A percentile compares a stretch with the other conserved stretches of the same genome.
Evolutionary conservation across 192 early-diverging fungal species (phyloP).

Genomic region (Linnemannia hyalina): DNA sequence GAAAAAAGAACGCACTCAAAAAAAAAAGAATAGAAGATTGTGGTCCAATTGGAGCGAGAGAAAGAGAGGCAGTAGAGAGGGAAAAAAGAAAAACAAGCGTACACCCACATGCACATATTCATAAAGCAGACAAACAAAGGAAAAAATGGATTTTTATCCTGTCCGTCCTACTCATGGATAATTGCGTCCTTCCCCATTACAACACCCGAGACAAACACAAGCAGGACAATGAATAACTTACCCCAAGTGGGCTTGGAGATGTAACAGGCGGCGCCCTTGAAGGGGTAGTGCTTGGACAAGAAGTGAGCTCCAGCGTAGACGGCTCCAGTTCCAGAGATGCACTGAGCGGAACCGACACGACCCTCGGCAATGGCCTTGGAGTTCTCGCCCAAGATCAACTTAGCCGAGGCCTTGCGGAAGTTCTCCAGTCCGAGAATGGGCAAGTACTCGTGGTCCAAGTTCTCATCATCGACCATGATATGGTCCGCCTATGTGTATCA

Average conservation of each 20-base stretch:
- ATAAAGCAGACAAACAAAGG: not conserved
- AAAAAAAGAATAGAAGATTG: not conserved
- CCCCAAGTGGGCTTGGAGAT: slow-evolving; percentile 99
- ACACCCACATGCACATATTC: not conserved
- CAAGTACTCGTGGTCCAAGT: slow-evolving; percentile 94
- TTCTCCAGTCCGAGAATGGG: slow-evolving; percentile 85
- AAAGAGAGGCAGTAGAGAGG: not conserved
- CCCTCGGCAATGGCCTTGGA: slow-evolving; percentile 78
- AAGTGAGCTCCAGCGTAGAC: slow-evolving; percentile 88
- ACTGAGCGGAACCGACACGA: slow-evolving; percentile 84
- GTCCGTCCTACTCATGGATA: not conserved
- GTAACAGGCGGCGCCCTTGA: slow-evolving; percentile 74
- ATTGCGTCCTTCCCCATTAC: not conserved
- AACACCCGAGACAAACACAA: not conserved
- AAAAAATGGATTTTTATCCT: slow-evolving; percentile 1
- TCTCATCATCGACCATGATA: slow-evolving; percentile 75
- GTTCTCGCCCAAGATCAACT: slow-evolving; percentile 86
- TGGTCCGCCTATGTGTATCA: slow-evolving; percentile 74
- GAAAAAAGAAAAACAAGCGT: slow-evolving; percentile 1
- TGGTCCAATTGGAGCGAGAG: not conserved
- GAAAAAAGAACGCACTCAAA: not conserved
- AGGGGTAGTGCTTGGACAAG: slow-evolving; percentile 76
- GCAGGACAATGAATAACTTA: slow-evolving; percentile 39
- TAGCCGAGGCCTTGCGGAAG: slow-evolving; percentile 85
- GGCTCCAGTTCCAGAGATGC: slow-evolving; percentile 97